Conservation (phyloP, 306 rosid species). For the Malus domestica region ASM211411v1 NC_041803.1:11743001-11743500, state of each 20-base stretch:
- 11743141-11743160: slow-evolving; percentile 70
- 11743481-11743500: neutral
- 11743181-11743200: neutral
- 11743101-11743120: slow-evolving; percentile 65
- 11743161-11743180: slow-evolving; percentile 46
- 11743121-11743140: slow-evolving; percentile 73
- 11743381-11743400: slow-evolving; percentile 11
- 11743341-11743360: slow-evolving; percentile 77
- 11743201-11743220: neutral
- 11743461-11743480: neutral
- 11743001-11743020: neutral
- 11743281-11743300: slow-evolving; percentile 53
- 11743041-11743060: neutral
- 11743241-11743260: neutral
- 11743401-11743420: slow-evolving; percentile 7
- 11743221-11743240: slow-evolving; percentile 10
- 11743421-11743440: neutral
- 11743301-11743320: slow-evolving; percentile 52
- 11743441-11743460: neutral
- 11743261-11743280: slow-evolving; percentile 9
- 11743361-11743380: slow-evolving; percentile 20
- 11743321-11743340: slow-evolving; percentile 41
- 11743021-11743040: neutral
- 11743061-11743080: neutral
- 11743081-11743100: slow-evolving; percentile 86